These are phyloP conservation scores for Sphaerulina vaccinii DNA, from an alignment of 2,329 filamentous ascomycete genomes.

Conservation along the genomic window DNA sequence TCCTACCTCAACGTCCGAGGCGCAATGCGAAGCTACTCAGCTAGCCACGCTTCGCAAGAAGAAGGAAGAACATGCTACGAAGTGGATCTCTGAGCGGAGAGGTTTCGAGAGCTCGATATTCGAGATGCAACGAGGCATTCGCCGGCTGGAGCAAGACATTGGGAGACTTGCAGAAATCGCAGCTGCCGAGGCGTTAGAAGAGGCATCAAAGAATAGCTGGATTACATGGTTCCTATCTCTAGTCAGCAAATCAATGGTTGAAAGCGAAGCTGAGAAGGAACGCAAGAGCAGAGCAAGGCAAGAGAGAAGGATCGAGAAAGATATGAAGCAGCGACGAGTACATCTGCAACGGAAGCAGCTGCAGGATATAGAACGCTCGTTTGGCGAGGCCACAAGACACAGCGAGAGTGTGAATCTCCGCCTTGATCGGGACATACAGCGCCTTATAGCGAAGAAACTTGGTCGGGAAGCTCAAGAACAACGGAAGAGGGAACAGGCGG, in stretches of 20 bases:
- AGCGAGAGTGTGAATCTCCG: background rate
- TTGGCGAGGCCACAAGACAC: conserved; percentile 14
- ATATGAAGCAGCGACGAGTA: conserved; percentile 37
- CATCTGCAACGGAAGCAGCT: conserved; percentile 25
- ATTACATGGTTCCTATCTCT: conserved; percentile 33
- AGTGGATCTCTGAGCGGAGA: conserved; percentile 33
- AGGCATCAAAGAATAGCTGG: conserved; percentile 38
- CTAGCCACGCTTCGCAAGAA: conserved; percentile 33
- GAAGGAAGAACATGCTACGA: conserved; percentile 34
- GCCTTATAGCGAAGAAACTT: background rate
- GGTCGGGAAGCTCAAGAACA: conserved; percentile 1
- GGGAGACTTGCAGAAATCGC: conserved; percentile 29
- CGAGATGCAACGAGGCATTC: conserved; percentile 25
- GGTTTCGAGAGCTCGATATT: conserved; percentile 24
- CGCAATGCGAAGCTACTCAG: conserved; percentile 28
- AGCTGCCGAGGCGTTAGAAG: conserved; percentile 33
- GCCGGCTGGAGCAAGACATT: conserved; percentile 33
- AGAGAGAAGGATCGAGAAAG: conserved; percentile 36
- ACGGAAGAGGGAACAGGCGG: conserved; percentile 13
- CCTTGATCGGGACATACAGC: background rate
- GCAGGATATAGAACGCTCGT: conserved; percentile 18
- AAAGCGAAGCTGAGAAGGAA: conserved; percentile 38
- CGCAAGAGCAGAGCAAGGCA: conserved; percentile 35
- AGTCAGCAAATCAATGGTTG: conserved; percentile 32
- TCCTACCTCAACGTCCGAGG: conserved; percentile 19